phyloP scores from a whole-genome alignment of 441 rosid genomes.

The Gossypium laxum region DNA sequence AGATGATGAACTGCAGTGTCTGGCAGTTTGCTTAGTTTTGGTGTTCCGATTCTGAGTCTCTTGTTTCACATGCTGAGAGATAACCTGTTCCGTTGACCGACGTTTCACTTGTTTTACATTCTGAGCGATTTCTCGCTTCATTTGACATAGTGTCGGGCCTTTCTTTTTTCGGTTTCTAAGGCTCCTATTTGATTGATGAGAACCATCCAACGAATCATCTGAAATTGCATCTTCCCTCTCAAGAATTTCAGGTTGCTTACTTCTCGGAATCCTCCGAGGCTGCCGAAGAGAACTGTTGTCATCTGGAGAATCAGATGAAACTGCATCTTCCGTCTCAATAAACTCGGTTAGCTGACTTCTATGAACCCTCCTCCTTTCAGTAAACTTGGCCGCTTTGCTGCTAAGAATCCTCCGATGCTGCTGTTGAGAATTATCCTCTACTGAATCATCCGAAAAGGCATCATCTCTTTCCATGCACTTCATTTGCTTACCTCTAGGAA shows the following conservation, averaged over 20 bases:
- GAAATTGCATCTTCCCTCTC: conserved; percentile 32
- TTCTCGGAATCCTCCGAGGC: conserved; percentile 23
- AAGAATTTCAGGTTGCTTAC: conserved; percentile 23
- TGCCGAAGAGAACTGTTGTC: conserved; percentile 21
- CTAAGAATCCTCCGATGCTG: conserved; percentile 15
- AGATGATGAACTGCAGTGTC: conserved; percentile 20
- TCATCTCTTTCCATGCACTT: conserved; percentile 30
- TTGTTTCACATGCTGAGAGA: conserved; percentile 35
- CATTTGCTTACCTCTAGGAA: conserved; percentile 18
- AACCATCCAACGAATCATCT: conserved; percentile 33
- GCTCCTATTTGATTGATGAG: conserved; percentile 13
- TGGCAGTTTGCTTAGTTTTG: conserved; percentile 24
- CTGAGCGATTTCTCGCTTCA: conserved; percentile 29
- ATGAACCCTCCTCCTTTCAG: conserved; percentile 23
- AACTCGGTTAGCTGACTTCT: conserved; percentile 33
- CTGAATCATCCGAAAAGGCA: conserved; percentile 35
- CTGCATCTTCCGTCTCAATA: conserved; percentile 31
- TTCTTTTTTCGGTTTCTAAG: conserved; percentile 24
- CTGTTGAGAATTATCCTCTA: conserved; percentile 22
- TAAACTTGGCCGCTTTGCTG: conserved; percentile 22
- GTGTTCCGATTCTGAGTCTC: conserved; percentile 23
- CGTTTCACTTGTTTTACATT: conserved; percentile 23
- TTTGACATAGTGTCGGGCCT: conserved; percentile 21
- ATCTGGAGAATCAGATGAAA: conserved; percentile 36
- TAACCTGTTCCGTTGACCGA: conserved; percentile 21